Evolutionary conservation across 352 stramenopile genomes (phyloP), one percentile per base, ranked within the genome.

Genomic region (Peronospora farinosa): DNA sequence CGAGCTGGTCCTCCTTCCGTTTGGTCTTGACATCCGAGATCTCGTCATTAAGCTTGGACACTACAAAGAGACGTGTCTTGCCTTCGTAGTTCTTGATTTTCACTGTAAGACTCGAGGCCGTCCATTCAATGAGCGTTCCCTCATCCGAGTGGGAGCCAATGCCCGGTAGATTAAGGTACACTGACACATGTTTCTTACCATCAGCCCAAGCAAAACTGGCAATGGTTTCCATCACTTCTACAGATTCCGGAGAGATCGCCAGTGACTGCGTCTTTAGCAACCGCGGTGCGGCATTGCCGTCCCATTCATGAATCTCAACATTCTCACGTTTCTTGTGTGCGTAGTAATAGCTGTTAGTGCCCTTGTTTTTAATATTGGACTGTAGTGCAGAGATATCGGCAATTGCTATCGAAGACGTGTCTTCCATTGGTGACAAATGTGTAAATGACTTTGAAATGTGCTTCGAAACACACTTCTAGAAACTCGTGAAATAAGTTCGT

Each of bases 271-370:
- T 59, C 63, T 88, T 91, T 31, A 93, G 73, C 61, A 93, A 54
- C 6, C 82, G 79, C 49, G 79, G 79, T 35, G 70, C 74, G 13
- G 73, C 77, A 12, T 90, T 84, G 39, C 79, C 79, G 61, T 93
- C 79, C 79, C 82, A 93, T 60, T 87, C 64, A 54, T 91, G 78
- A 40, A 90, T 72, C 52, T 91, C 76, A 13, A 84, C 82, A 45
- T 83, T 53, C 15, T 88, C 64, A 48, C 82, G 82, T 68, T 78
- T 79, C 69, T 91, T 89, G 65, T 93, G 82, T 16, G 82, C 82
- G 51, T 93, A 93, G 54, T 93, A 93, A 63, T 93, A 93, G 61
- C 75, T 88, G 67, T 93, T 93, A 38, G 73, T 68, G 19, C 79
- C 82, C 62, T 90, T 91, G 23, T 44, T 74, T 56, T 81, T 82